Evolutionary conservation across 257 asterid genomes (phyloP).

Genomic region (Salvia hispanica): DNA sequence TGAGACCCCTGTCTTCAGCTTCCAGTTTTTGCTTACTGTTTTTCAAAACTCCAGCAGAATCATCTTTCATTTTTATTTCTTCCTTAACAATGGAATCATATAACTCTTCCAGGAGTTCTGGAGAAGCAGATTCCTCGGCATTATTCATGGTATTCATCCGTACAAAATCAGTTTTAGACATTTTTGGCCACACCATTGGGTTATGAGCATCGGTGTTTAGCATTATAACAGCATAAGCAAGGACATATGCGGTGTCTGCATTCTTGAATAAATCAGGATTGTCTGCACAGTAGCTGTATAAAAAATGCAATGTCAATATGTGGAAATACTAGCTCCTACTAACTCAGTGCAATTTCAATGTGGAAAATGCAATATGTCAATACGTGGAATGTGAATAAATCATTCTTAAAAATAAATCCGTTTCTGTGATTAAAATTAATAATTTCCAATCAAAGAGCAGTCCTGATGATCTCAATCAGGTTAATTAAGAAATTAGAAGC

Average conservation of each 20-base stretch:
- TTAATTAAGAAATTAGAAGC: not conserved
- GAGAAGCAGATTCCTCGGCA: conserved; percentile 93
- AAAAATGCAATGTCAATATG: conserved; percentile 32
- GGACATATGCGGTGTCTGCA: conserved; percentile 97
- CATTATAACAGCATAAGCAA: conserved; percentile 99
- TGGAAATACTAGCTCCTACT: conserved; percentile 26
- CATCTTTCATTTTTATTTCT: conserved; percentile 97
- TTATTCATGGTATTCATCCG: conserved; percentile 77
- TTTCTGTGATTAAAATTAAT: not conserved
- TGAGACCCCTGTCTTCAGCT: conserved; percentile 80
- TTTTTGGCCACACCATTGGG: conserved; percentile 97
- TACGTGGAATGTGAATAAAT: too few species aligned
- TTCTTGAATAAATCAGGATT: conserved; percentile 94
- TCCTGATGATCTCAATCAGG: not conserved
- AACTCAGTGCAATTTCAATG: not conserved
- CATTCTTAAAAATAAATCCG: too few species aligned
- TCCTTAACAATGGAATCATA: conserved; percentile 93
- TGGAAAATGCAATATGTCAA: too few species aligned
- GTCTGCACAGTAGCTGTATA: conserved; percentile 87
- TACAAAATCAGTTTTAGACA: conserved; percentile 93
- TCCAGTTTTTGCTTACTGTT: conserved; percentile 77
- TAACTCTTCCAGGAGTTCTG: conserved; percentile 89
- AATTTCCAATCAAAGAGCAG: conserved; percentile 20
- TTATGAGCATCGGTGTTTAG: conserved; percentile 99
- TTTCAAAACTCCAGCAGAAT: conserved; percentile 59